Percentiles rank a stretch among this genome's conserved stretches.
Evolutionary conservation across 1,139 yeast genomes (phyloP).

Genomic region (Arxiozyma slooffiae): DNA sequence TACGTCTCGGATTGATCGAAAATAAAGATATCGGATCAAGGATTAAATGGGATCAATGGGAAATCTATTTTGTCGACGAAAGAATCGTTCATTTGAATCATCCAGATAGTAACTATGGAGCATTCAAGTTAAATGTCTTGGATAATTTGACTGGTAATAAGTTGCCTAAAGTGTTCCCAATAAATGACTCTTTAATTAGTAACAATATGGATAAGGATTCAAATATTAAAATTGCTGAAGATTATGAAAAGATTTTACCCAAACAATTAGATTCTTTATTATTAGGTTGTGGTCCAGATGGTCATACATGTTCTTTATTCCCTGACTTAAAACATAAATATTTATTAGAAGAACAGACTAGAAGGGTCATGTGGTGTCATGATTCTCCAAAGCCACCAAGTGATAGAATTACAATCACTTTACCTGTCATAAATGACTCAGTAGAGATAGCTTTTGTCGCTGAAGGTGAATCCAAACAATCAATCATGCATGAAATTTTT

Average conservation of each 20-base stretch:
- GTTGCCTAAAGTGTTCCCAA: constrained; percentile 68
- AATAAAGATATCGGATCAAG: constrained; percentile 38
- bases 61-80: constrained; percentile 92
- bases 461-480: constrained; percentile 80
- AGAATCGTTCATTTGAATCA: constrained; percentile 82
- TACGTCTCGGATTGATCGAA: constrained; percentile 60
- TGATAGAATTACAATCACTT: constrained; percentile 81
- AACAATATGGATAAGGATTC: constrained; percentile 43
- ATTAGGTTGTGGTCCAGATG: constrained; percentile 98
- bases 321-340: constrained; percentile 54
- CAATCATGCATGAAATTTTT: constrained; percentile 61
- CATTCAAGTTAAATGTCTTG: constrained; percentile 68
- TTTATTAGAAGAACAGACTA: constrained; percentile 53
- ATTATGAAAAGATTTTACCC: constrained; percentile 71
- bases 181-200: constrained; percentile 62
- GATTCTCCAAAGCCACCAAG: constrained; percentile 91
- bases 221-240: constrained; percentile 66
- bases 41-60: constrained; percentile 88
- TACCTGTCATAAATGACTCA: constrained; percentile 85
- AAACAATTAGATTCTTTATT: constrained; percentile 73
- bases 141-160: constrained; percentile 38
- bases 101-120: constrained; percentile 83
- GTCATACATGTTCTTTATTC: constrained; percentile 92
- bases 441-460: constrained; percentile 66
- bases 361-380: constrained; percentile 88